A percentile compares a stretch with the other conserved stretches of the same genome.
Evolutionary conservation across 192 early-diverging fungal species (phyloP).

Genomic region (Rhizoclosmatium sp.): DNA sequence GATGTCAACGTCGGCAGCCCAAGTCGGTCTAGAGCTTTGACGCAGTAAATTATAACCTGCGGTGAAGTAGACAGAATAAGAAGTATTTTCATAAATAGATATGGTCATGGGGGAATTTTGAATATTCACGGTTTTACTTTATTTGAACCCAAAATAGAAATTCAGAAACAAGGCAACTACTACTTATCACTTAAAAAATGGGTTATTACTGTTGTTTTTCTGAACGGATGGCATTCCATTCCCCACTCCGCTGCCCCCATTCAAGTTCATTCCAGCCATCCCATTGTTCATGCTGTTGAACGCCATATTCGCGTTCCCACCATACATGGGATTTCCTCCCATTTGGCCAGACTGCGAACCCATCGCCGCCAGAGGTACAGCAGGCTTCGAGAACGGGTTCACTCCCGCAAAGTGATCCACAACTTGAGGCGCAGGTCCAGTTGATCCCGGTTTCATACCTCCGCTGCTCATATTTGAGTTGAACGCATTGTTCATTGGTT

Average conservation of each 20-base stretch:
- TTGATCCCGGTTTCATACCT: neutral
- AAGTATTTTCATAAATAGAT: no score
- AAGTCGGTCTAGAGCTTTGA: no score
- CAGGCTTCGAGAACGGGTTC: conserved; percentile 35
- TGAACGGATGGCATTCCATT: conserved; percentile 10
- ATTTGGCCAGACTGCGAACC: neutral
- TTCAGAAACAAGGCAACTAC: no score
- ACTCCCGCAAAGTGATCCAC: conserved; percentile 30
- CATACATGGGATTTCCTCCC: conserved; percentile 4
- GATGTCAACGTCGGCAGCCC: no score
- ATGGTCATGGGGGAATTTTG: no score
- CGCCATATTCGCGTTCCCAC: neutral
- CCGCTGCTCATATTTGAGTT: conserved; percentile 4
- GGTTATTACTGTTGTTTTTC: conserved; percentile 28
- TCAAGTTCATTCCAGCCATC: neutral
- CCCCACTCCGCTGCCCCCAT: neutral
- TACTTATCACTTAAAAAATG: conserved; percentile 5
- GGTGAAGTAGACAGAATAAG: no score
- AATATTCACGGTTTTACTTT: no score
- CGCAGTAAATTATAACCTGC: no score
- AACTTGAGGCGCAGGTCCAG: conserved; percentile 12
- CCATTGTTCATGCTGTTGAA: neutral
- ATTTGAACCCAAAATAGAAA: no score
- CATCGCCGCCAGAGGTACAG: conserved; percentile 27
- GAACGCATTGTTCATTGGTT: conserved; percentile 18